Conservation (phyloP, 2,329 filamentous ascomycete species). For the Botrytis squamosa region DNA sequence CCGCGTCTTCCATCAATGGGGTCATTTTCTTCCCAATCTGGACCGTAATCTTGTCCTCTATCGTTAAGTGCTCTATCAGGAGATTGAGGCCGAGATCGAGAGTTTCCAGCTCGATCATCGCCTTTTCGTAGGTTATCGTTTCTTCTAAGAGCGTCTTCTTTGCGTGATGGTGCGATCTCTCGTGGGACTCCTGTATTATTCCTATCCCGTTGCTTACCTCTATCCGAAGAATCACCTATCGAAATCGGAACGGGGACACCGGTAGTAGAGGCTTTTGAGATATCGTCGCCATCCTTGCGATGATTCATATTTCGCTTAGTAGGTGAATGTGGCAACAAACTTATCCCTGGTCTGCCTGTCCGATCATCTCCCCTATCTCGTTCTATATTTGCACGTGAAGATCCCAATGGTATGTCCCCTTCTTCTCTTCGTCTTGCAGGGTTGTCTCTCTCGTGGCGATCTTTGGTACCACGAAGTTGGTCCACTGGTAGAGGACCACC, state of each 20-base stretch:
- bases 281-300: not conserved
- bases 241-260: not conserved
- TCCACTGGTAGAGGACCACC: not conserved
- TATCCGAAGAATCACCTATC: not conserved
- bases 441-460: not conserved
- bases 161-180: not conserved
- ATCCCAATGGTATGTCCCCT: not conserved
- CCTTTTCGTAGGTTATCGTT: not conserved
- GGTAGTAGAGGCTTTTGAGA: not conserved
- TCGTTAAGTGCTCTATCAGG: not conserved
- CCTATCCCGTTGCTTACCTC: not conserved
- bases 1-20: not conserved
- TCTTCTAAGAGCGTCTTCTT: not conserved
- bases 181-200: not conserved
- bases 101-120: not conserved
- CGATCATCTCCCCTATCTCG: not conserved
- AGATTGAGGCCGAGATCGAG: not conserved
- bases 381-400: not conserved
- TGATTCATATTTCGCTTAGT: slow-evolving; percentile 1
- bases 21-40: not conserved
- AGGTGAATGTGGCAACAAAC: not conserved
- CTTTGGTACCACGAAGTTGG: not conserved
- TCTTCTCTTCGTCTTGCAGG: not conserved
- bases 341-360: not conserved
- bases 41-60: not conserved